Percentiles rank a stretch among this genome's conserved stretches.
These are phyloP conservation scores for Melanomma pulvis-pyrius DNA, from an alignment of 495 filamentous ascomycete species.

Conservation along the genomic window DNA sequence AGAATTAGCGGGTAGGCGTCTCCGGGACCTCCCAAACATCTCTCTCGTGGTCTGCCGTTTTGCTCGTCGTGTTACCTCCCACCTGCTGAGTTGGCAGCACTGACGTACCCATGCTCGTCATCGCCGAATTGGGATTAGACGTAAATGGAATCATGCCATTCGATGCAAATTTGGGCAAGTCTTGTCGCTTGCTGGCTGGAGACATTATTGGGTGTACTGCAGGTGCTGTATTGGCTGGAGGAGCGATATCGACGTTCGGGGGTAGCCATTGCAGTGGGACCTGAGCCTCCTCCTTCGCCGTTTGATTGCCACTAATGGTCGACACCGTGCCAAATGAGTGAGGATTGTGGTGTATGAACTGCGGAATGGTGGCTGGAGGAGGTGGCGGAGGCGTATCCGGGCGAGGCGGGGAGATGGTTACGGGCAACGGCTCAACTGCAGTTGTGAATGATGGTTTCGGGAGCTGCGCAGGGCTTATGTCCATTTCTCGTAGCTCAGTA, in stretches of 20 bases:
- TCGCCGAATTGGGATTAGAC: constrained; percentile 19
- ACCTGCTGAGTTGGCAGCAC: neutral
- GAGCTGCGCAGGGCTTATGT: constrained; percentile 30
- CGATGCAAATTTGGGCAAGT: constrained; percentile 30
- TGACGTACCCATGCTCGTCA: neutral
- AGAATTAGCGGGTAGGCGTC: constrained; percentile 28
- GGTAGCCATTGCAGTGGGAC: constrained; percentile 29
- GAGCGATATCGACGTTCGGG: constrained; percentile 21
- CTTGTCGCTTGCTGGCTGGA: constrained; percentile 22
- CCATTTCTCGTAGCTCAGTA: constrained; percentile 25
- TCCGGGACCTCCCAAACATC: constrained; percentile 36
- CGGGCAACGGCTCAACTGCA: constrained; percentile 7
- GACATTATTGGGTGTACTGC: constrained; percentile 19
- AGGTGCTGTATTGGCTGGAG: neutral
- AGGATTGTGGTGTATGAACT: constrained; percentile 19
- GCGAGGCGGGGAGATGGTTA: constrained; percentile 27
- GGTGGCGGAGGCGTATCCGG: constrained; percentile 37
- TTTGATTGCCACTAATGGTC: neutral
- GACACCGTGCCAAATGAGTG: neutral
- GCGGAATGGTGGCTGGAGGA: constrained; percentile 25
- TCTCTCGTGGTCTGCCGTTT: neutral
- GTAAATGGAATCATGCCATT: constrained; percentile 36
- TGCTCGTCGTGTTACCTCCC: neutral
- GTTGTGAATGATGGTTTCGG: constrained; percentile 31
- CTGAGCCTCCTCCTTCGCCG: constrained; percentile 2